These are phyloP conservation scores for Moricandia moricandioides DNA, from an alignment of 345 rosid genomes.

Conservation along the genomic window DNA sequence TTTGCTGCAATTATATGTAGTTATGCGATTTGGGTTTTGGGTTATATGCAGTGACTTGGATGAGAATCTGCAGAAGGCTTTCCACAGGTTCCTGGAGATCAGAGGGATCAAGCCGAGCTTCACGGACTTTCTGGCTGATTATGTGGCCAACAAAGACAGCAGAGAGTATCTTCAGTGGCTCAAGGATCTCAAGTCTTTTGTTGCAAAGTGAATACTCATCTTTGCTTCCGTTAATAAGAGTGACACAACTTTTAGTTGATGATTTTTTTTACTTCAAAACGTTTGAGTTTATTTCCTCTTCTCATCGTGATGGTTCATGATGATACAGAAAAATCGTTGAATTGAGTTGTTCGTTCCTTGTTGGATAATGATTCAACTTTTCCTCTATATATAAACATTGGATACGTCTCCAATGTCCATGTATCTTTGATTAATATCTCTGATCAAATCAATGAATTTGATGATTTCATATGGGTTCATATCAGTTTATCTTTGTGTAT, in stretches of 20 bases:
- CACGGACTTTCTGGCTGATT: slow-evolving; percentile 45
- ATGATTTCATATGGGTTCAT: background rate
- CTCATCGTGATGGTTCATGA: background rate
- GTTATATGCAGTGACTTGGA: slow-evolving; percentile 59
- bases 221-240: slow-evolving; percentile 4
- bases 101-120: slow-evolving; percentile 61
- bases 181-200: slow-evolving; percentile 50
- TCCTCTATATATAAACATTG: background rate
- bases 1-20: background rate
- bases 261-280: background rate
- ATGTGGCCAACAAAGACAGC: slow-evolving; percentile 54
- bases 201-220: slow-evolving; percentile 37
- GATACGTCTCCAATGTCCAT: background rate
- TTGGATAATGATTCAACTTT: background rate
- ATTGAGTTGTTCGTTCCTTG: background rate
- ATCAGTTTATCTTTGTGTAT: background rate
- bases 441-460: background rate
- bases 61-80: slow-evolving; percentile 67
- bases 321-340: background rate
- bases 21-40: slow-evolving; percentile 14
- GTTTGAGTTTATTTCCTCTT: background rate
- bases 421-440: background rate
- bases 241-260: background rate
- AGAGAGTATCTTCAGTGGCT: slow-evolving; percentile 65
- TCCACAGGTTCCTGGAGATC: slow-evolving; percentile 56